phyloP scores from a whole-genome alignment of 257 asterid species.

The Solanum bukasovii region DNA sequence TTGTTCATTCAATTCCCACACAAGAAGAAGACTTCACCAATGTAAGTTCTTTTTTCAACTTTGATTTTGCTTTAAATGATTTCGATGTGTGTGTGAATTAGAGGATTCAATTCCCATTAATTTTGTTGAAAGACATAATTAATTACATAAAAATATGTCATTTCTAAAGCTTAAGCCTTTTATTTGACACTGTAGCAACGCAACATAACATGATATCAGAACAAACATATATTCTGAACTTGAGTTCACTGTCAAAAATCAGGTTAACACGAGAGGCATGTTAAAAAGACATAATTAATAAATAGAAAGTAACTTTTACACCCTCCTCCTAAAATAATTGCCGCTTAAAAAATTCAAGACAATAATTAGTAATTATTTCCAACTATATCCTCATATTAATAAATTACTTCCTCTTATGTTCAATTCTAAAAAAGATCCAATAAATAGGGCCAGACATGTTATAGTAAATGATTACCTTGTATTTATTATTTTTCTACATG shows the following conservation, averaged over 20 bases:
- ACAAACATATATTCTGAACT: no score
- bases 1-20: conserved; percentile 3
- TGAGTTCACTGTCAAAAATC: background rate
- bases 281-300: background rate
- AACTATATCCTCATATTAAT: no score
- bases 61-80: background rate
- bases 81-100: background rate
- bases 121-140: background rate
- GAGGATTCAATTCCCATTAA: no score
- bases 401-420: no score
- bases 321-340: background rate
- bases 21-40: conserved; percentile 23
- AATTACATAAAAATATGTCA: background rate
- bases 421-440: background rate
- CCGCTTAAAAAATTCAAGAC: no score
- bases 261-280: background rate
- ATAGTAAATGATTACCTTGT: background rate
- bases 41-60: conserved; percentile 17
- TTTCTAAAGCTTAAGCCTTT: no score
- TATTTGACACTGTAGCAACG: background rate
- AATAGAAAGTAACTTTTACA: background rate
- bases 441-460: background rate
- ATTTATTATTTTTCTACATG: background rate
- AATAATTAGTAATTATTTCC: no score
- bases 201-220: no score